Evolutionary conservation across 164 flowering plant genomes (phyloP).

Genomic region (Pachysandra terminalis): DNA sequence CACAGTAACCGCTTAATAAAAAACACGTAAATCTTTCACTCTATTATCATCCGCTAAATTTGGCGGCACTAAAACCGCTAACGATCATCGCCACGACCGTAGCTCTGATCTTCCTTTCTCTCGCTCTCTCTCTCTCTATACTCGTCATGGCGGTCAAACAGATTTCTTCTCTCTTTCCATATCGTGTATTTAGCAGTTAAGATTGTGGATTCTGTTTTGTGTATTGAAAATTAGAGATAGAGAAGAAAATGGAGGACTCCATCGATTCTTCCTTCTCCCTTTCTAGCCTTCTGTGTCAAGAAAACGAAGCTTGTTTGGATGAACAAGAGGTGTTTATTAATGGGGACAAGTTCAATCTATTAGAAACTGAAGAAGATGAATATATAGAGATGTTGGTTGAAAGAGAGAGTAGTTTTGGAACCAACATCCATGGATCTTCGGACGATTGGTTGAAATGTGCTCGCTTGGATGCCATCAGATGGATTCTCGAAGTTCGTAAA

Average conservation of each 20-base stretch:
- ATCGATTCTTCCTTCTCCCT: constrained; percentile 23
- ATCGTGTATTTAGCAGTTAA: neutral
- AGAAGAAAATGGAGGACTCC: constrained; percentile 23
- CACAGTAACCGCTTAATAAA: neutral
- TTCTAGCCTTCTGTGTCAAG: constrained; percentile 50
- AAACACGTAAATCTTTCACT: neutral
- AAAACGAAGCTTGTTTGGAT: constrained; percentile 34
- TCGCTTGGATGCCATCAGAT: constrained; percentile 54
- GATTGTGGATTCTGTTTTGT: neutral
- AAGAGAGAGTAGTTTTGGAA: constrained; percentile 31
- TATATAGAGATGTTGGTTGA: constrained; percentile 41
- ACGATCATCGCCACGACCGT: neutral
- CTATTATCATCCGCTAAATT: constrained; percentile 15
- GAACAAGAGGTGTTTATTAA: constrained; percentile 12
- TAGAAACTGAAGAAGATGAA: constrained; percentile 34
- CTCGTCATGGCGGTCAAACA: too few species aligned
- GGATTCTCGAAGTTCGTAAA: constrained; percentile 59
- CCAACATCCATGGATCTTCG: neutral
- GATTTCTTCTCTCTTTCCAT: too few species aligned
- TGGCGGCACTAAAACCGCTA: constrained; percentile 44
- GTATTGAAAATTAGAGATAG: neutral
- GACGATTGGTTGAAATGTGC: constrained; percentile 42
- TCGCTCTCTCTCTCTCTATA: neutral
- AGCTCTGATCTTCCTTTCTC: constrained; percentile 4
- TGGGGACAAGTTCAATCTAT: constrained; percentile 2